These are phyloP conservation scores for Brassica rapa DNA, from an alignment of 345 rosid genomes.

Conservation along the genomic window DNA sequence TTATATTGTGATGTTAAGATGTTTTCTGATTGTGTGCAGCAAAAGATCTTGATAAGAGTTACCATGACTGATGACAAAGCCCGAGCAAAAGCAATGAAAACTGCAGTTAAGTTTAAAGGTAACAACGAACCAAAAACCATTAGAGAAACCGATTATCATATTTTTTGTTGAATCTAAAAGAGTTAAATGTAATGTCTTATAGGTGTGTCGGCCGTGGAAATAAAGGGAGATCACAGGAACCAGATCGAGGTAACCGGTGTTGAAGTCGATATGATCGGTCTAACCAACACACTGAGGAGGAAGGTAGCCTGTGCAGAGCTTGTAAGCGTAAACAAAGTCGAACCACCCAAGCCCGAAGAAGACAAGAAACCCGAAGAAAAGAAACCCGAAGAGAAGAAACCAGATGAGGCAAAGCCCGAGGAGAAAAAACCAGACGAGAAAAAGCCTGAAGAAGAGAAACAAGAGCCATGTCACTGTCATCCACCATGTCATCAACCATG, in stretches of 20 bases:
- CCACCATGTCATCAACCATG: constrained; percentile 16
- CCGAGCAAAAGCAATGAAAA: constrained; percentile 35
- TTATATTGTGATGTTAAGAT: constrained; percentile 1
- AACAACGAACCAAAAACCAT: background rate
- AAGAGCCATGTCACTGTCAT: constrained; percentile 14
- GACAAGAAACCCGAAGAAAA: background rate
- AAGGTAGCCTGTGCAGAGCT: constrained; percentile 37
- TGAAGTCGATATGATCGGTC: constrained; percentile 37
- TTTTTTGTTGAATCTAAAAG: constrained; percentile 6
- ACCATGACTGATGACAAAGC: constrained; percentile 38
- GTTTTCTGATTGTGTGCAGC: constrained; percentile 29
- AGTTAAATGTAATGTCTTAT: background rate
- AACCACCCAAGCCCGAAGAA: constrained; percentile 36
- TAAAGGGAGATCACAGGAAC: constrained; percentile 42
- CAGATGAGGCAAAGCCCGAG: background rate
- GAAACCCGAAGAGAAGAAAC: constrained; percentile 2
- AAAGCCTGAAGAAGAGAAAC: background rate
- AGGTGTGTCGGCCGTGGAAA: constrained; percentile 38
- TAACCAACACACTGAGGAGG: constrained; percentile 34
- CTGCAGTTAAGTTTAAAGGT: constrained; percentile 27
- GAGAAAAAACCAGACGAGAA: constrained; percentile 22
- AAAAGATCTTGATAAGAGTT: constrained; percentile 39
- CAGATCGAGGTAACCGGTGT: constrained; percentile 40
- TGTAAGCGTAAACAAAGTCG: constrained; percentile 40
- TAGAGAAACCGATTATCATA: background rate